Evolutionary conservation across 305 asterid species (phyloP).

Genomic region (Coffea humblotiana): DNA sequence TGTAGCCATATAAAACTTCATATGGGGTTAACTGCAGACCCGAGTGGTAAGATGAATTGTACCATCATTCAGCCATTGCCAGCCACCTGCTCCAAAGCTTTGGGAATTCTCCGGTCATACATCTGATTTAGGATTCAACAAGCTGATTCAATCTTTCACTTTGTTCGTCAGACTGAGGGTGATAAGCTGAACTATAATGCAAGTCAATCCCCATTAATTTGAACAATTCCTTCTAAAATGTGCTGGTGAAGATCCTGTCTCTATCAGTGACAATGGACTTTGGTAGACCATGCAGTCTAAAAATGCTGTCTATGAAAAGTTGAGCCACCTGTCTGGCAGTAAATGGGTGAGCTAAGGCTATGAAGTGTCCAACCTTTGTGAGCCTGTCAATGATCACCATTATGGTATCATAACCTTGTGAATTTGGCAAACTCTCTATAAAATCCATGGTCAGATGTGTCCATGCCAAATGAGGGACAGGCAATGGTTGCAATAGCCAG

Average conservation of each 20-base stretch:
- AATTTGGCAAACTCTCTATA: too few relatives aligned
- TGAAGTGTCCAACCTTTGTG: too few relatives aligned
- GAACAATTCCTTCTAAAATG: background rate
- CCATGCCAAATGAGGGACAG: too few relatives aligned
- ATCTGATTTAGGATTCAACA: constrained; percentile 5
- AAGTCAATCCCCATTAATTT: background rate
- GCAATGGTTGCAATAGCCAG: too few relatives aligned
- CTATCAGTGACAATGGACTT: background rate
- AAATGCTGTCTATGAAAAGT: background rate
- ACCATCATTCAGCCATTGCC: constrained; percentile 7
- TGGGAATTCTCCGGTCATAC: background rate
- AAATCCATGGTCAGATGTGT: too few relatives aligned
- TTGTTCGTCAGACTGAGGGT: background rate
- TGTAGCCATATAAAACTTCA: background rate
- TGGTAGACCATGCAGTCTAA: constrained; percentile 1
- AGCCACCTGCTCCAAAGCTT: background rate
- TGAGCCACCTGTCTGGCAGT: too few relatives aligned
- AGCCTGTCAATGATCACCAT: too few relatives aligned
- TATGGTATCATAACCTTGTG: too few relatives aligned
- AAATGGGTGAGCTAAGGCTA: too few relatives aligned
- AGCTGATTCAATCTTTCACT: background rate
- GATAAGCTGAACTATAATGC: too few relatives aligned
- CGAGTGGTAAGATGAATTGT: constrained; percentile 1
- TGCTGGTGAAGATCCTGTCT: background rate
- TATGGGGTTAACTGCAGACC: background rate